phyloP scores from a whole-genome alignment of 257 asterid species.

The Fraxinus quadrangulata region DNA sequence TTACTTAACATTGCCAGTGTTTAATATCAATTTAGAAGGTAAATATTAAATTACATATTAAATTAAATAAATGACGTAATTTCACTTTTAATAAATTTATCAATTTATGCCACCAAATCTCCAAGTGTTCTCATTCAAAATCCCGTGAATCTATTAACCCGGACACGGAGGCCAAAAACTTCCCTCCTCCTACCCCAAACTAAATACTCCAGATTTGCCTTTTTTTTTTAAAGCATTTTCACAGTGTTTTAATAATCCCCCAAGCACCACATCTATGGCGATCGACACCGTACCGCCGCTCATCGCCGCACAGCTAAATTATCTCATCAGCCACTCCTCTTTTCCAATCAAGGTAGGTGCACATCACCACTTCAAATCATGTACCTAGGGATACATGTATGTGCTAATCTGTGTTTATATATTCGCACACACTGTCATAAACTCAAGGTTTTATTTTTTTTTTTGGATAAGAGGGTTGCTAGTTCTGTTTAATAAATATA shows the following conservation, averaged over 20 bases:
- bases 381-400: background rate
- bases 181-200: background rate
- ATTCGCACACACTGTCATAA: background rate
- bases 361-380: background rate
- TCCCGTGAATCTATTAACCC: background rate
- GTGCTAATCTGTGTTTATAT: background rate
- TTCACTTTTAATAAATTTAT: too few species aligned
- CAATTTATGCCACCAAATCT: too few species aligned
- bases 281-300: conserved; percentile 79
- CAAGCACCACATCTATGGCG: conserved; percentile 51
- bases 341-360: conserved; percentile 68
- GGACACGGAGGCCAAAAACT: background rate
- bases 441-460: background rate
- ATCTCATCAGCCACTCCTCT: conserved; percentile 64
- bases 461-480: background rate
- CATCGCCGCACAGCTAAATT: conserved; percentile 75
- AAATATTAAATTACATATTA: too few species aligned
- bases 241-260: background rate
- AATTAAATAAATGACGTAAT: too few species aligned
- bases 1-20: too few species aligned
- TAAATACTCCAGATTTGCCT: background rate
- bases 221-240: background rate
- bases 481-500: background rate
- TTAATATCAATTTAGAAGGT: too few species aligned
- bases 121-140: too few species aligned